Evolutionary conservation across 257 asterid genomes (phyloP).

Genomic region (Rehmannia glutinosa): DNA sequence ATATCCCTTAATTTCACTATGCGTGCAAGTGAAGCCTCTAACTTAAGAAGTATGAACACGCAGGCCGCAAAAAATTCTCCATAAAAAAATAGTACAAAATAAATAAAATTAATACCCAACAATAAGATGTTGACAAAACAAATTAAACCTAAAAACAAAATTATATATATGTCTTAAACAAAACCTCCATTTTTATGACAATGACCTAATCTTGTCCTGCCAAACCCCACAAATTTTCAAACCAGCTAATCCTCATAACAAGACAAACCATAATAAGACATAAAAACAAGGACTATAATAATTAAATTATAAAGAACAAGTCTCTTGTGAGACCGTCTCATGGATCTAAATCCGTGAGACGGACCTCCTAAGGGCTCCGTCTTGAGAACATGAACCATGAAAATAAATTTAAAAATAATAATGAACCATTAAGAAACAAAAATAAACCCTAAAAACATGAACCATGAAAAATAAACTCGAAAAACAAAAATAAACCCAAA

Average conservation of each 20-base stretch:
- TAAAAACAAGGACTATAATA: slow-evolving; percentile 3
- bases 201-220: slow-evolving; percentile 38
- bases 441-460: too few relatives aligned
- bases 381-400: too few relatives aligned
- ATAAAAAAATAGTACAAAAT: not conserved
- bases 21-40: not conserved
- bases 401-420: too few relatives aligned
- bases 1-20: too few relatives aligned
- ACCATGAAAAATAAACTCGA: too few relatives aligned
- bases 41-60: not conserved
- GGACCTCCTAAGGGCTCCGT: too few relatives aligned
- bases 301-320: too few relatives aligned
- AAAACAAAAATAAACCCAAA: too few relatives aligned
- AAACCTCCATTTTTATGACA: slow-evolving; percentile 26
- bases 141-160: not conserved
- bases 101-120: not conserved
- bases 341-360: too few relatives aligned
- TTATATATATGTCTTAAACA: slow-evolving; percentile 6
- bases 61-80: not conserved
- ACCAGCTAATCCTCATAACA: slow-evolving; percentile 35
- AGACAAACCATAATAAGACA: slow-evolving; percentile 45
- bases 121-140: not conserved
- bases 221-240: slow-evolving; percentile 7
- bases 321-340: too few relatives aligned
- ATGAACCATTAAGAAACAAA: too few relatives aligned